Percentiles rank a stretch among this genome's conserved stretches.
These are phyloP conservation scores for Ilyonectria sp. DNA, from an alignment of 2,329 filamentous ascomycete genomes.

Conservation along the genomic window DNA sequence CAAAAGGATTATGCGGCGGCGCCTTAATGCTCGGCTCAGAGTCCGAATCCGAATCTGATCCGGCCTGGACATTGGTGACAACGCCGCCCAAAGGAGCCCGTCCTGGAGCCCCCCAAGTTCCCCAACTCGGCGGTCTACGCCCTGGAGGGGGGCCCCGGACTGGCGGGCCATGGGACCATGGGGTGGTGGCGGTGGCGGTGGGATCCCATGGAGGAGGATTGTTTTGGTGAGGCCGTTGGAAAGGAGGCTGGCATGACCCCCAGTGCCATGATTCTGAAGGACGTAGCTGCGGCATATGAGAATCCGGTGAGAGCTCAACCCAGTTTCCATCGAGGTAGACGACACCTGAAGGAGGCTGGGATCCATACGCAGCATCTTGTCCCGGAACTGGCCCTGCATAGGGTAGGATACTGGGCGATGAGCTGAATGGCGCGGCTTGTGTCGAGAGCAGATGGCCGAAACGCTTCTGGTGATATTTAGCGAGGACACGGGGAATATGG, in stretches of 20 bases:
- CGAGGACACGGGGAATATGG: background rate
- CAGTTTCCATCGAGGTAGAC: background rate
- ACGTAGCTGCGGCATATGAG: background rate
- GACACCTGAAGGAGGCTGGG: background rate
- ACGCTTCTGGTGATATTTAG: background rate
- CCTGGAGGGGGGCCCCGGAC: background rate
- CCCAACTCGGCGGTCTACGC: too few species aligned
- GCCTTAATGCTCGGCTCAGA: background rate
- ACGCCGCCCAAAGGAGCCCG: background rate
- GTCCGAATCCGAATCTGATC: background rate
- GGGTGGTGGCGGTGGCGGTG: background rate
- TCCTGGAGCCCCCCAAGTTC: background rate
- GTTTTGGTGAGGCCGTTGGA: background rate
- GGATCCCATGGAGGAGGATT: background rate
- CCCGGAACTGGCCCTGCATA: background rate
- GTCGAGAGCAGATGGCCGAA: background rate
- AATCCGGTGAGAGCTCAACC: background rate
- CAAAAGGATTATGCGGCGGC: background rate
- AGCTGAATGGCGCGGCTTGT: background rate
- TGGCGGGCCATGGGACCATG: background rate
- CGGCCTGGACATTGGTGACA: background rate
- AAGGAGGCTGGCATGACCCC: background rate
- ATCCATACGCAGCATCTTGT: background rate
- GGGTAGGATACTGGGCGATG: background rate
- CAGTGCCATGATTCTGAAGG: background rate